Base-by-base conservation (phyloP, 2,329 filamentous ascomycete genomes). In the Alternaria brassicicola region DNA sequence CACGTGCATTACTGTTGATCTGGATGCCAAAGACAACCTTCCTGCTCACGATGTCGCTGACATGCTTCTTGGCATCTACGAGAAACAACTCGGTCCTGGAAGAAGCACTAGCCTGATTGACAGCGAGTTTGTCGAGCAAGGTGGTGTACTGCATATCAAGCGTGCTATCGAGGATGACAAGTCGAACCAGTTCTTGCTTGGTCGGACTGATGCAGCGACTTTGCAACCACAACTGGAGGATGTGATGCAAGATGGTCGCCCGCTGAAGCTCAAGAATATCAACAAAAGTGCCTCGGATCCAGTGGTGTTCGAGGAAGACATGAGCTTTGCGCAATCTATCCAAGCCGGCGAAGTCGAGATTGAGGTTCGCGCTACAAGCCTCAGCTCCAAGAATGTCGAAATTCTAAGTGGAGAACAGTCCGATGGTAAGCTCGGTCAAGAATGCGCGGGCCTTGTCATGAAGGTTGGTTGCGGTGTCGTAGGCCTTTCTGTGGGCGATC, bases 311-410 rank as follows among this genome's bases (percentile, higher is more conserved):
- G 52, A 64, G 36, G 62, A 67, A 21, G 59, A 67, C 33, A 3
- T 52, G 6, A 2, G 13, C 1, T 17, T 21, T 25, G 10, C 35
- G 15, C 28, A 36, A 13, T 17, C 43, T 1, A 39, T 68, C 4
- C 19, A 55, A 26, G 50, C 41, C 9, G 49, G 71, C 19, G 59
- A 74, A 7, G 64, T 78, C 12, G 75, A 78, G 46, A 68, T 78
- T 21, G 57, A 70, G 31, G 66, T 74, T 36, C 74, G 75, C 25
- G 64, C 64, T 8, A 54, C 62, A n/a, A 62, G 53, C 23, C 47
- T 67, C 21, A 54, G 54, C 42, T 31, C 57, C 28, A 46, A 43
- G 23, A 65, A 67, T 50, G 25, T 67, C 15, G 46, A 61, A 33
- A 45, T 53, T 5, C 41, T 66, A 3, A 59, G 59, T 25, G 77